Evolutionary conservation across 495 filamentous ascomycete genomes (phyloP), one percentile per base, ranked within the genome.

Genomic region (Hypoxylon perforatum): DNA sequence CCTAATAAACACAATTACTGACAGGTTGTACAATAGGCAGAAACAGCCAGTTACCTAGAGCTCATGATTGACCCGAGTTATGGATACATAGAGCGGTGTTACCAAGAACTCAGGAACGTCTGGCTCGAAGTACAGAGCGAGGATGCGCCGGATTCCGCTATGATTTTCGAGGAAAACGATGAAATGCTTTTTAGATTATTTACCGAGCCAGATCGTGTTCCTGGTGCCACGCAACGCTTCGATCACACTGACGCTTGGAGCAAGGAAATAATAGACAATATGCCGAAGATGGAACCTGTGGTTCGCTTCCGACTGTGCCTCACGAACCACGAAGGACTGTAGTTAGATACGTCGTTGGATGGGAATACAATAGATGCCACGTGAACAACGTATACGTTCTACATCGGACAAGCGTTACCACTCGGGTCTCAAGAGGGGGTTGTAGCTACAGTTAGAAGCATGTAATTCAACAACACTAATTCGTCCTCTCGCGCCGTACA

Each of bases 201-300:
- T 3, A 58, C 58, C 35, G 67, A 63, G 6, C 67, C 67, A 12
- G 62, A 57, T 14, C 57, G 62, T 9, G 47, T 70, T 10, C 41
- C 66, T 19, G 51, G 44, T 18, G 39, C 57, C 4, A 35, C 66
- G 21, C 67, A 61, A 18, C 57, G 63, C 17, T 66, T 70, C 44
- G 52, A 70, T 18, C 62, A 58, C n/a, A 25, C 44, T 14, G 45
- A 66, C 25, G 5, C 46, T 18, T 62, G 67, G 67, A 54, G 61
- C 21, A 33, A 57, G 33, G 48, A 62, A 12, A 50, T 22, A 10
- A 44, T 70, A 30, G 49, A 57, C 21, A 28, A 28, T 2, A 66
- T 70, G 67, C 67, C 67, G 18, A 45, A 50, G 4, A 58, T 70
- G 57, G 56, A 63, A 25, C 57, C 66, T n/a, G 62, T 70, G 44